These are phyloP conservation scores for Solanum lignicaule DNA, from an alignment of 257 asterid species.

Conservation along the genomic window DNA sequence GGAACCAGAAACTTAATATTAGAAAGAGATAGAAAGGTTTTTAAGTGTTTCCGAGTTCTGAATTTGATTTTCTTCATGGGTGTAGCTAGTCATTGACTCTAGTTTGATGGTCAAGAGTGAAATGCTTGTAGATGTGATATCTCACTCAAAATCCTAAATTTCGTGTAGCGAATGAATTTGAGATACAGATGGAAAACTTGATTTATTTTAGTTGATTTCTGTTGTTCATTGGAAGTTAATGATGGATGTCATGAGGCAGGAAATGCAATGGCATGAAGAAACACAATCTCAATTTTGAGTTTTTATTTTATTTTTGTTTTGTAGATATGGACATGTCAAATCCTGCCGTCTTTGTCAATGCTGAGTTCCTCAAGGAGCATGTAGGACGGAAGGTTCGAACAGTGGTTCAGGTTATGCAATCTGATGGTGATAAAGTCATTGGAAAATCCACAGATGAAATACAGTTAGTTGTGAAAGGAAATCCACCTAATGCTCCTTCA, in stretches of 20 bases:
- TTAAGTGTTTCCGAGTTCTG: background rate
- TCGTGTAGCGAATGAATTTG: background rate
- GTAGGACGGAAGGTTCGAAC: constrained; percentile 72
- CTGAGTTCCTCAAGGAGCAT: constrained; percentile 49
- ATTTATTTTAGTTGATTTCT: background rate
- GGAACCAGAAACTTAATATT: background rate
- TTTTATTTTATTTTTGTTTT: background rate
- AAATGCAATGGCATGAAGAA: background rate
- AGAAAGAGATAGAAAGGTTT: background rate
- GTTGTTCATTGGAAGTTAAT: background rate
- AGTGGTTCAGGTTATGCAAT: constrained; percentile 61
- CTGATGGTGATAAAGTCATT: constrained; percentile 53
- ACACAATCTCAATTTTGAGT: background rate
- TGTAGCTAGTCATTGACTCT: background rate
- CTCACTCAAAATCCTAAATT: background rate
- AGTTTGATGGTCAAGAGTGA: background rate
- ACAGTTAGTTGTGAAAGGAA: constrained; percentile 57
- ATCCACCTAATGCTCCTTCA: constrained; percentile 47
- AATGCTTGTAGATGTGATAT: background rate
- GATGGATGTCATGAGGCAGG: background rate
- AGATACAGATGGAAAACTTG: background rate
- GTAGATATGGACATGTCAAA: constrained; percentile 66
- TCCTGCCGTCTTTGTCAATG: constrained; percentile 81
- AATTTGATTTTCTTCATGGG: background rate
- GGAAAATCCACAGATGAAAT: constrained; percentile 84